phyloP scores from a whole-genome alignment of 805 yeast genomes.

The Zygosaccharomyces siamensis region DNA sequence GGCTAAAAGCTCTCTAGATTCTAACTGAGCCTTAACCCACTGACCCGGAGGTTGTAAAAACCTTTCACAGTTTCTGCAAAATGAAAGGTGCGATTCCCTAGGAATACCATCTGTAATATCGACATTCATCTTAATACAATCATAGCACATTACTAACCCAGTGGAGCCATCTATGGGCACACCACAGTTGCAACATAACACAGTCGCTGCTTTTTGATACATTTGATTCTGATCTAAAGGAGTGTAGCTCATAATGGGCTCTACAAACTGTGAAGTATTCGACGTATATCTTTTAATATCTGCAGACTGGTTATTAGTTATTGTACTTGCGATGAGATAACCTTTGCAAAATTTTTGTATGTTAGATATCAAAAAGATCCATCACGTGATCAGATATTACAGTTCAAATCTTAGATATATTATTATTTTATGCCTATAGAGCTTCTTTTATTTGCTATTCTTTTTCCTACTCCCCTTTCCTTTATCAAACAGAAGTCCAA shows the following conservation, averaged over 20 bases:
- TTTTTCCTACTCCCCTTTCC: conserved; percentile 14
- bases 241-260: conserved; percentile 34
- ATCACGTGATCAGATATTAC: background rate
- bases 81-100: conserved; percentile 86
- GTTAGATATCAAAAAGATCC: conserved; percentile 1
- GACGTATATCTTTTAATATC: background rate
- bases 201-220: conserved; percentile 56
- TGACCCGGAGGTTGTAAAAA: conserved; percentile 91
- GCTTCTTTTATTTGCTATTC: background rate
- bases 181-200: conserved; percentile 97
- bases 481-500: conserved; percentile 27
- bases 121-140: conserved; percentile 88
- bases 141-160: conserved; percentile 93
- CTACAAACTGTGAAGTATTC: background rate
- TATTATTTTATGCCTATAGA: too few relatives aligned
- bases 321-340: conserved; percentile 18
- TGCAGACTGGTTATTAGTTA: background rate
- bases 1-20: conserved; percentile 88
- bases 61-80: conserved; percentile 96
- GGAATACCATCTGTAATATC: conserved; percentile 94
- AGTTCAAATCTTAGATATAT: background rate
- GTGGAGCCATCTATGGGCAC: conserved; percentile 94
- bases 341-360: conserved; percentile 22
- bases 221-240: conserved; percentile 30
- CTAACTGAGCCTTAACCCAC: conserved; percentile 88